Conservation (phyloP, 2,329 filamentous ascomycete genomes). For the Alternaria novae-zelandiae region DNA sequence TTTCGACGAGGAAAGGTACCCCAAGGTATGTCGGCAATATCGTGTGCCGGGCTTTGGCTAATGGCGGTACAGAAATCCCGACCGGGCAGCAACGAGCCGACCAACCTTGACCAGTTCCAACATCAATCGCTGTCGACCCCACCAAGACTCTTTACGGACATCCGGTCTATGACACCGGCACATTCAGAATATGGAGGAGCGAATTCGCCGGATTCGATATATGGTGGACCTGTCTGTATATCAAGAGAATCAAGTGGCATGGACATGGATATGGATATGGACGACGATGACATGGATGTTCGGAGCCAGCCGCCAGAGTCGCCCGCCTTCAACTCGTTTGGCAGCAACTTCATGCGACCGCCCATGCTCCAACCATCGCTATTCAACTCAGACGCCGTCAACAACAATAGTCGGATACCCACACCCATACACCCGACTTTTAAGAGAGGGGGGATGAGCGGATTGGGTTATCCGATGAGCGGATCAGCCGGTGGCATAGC, state of each 20-base stretch:
- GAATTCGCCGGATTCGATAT: conserved; percentile 36
- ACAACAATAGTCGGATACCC: conserved; percentile 43
- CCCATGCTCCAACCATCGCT: conserved; percentile 42
- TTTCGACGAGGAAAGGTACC: conserved; percentile 38
- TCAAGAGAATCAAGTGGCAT: conserved; percentile 28
- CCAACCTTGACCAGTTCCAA: conserved; percentile 23
- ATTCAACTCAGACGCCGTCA: conserved; percentile 25
- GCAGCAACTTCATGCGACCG: conserved; percentile 40
- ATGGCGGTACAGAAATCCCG: conserved; percentile 38
- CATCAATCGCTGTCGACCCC: conserved; percentile 32
- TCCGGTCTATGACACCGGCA: conserved; percentile 39
- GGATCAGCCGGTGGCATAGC: conserved; percentile 34
- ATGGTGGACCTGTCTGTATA: conserved; percentile 24
- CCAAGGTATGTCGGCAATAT: conserved; percentile 33
- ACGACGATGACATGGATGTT: conserved; percentile 43
- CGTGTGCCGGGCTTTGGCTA: conserved; percentile 11
- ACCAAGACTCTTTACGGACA: conserved; percentile 30
- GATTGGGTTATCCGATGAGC: conserved; percentile 37
- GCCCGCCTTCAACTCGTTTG: conserved; percentile 32
- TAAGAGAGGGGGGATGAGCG: conserved; percentile 34
- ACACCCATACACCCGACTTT: conserved; percentile 51
- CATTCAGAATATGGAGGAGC: conserved; percentile 35
- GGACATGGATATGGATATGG: conserved; percentile 48
- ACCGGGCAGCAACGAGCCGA: conserved; percentile 26
- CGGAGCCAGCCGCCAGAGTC: conserved; percentile 46